Evolutionary conservation across 257 asterid genomes (phyloP), one percentile per base, ranked within the genome.

Genomic region (Rehmannia glutinosa): DNA sequence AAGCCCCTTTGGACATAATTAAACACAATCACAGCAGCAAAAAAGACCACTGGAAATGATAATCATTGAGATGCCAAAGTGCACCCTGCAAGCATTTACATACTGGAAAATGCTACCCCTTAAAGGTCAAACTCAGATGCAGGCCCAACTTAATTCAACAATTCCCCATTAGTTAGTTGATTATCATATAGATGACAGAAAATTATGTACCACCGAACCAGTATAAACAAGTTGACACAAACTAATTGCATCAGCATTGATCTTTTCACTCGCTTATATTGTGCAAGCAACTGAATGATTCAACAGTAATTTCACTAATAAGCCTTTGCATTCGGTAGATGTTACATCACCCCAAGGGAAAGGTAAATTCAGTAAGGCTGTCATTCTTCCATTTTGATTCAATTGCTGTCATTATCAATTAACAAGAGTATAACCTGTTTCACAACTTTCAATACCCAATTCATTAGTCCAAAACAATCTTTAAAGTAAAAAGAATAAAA

Each of bases 381-480:
- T 46, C 45, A 46, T 38, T 62, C 58, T 49, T 54, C 63, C 64
- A 42, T 65, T 68, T 54, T 65, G 46, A 28, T 32, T 53, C 49
- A 75, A 47, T 28, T 27, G 71, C 46, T 46, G 8, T 66, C 66
- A 73, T 70, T 41, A 73, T 57, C 74, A 60, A 56, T 79, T 75
- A 83, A 72, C 47, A 66, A 56, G 71, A 67, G 55, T 74, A 70
- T 60, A 69, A 62, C 95, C 86, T 83, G 92, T 79, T 68, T 65
- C 83, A 83, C 78, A 81, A 57, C 89, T 74, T 66, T 80, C 68
- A 56, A 63, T 76, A 16, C 6, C 78, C 87, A 64, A 77, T 69
- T 70, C 78, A 84, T 84, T 87, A 84, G 87, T 74, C 74, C 75
- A 71, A 41, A n/a, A 52, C 5, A 9, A 62, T 51, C 36, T 58